Base-by-base conservation (phyloP, 192 early-diverging fungal genomes). In the Bifiguratus adelaidae region DNA sequence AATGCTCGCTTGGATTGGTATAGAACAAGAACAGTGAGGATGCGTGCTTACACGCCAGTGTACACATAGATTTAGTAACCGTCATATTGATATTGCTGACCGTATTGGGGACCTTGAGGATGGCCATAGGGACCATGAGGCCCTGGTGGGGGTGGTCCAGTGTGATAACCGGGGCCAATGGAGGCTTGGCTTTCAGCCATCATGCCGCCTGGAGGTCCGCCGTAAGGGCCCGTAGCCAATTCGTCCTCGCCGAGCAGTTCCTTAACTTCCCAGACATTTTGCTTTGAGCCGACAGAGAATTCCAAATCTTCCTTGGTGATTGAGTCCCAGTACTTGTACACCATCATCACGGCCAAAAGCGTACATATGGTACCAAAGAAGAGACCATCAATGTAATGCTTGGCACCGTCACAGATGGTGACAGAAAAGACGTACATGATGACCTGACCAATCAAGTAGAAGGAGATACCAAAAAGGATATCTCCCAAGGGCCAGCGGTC, bases 251-350 rank as follows among this genome's bases (percentile, higher is more conserved):
- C 63, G 46, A 74, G 40, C 37, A 76, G 63, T 61, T 86, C 83
- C 70, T 83, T 86, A 48, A 86, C 81, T 66, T 86, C 83, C 83
- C 83, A 86, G 12, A 82, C 78, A 47, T 83, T 83, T 58, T 77
- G 76, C 59, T 86, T 83, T 15, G 72, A 67, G 32, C 81, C 80
- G 6, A 86, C 81, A 24, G 74, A 79, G 50, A 95, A 97, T 70
- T 97, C 95, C 28, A 96, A 74, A 55, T 96, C 95, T 57, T 97
- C 95, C 74, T 96, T 95, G 30, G 95, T 97, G 61, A 97, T 96
- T 23, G 83, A 86, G 61, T 97, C 95, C 95, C 95, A 97, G 73
- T 91, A 97, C 73, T 97, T 97, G 82, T 96, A 97, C 1, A 96
- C 86, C 90, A 97, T 94, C 95, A 97, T 96, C 37, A 97, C 91